Evolutionary conservation across 495 filamentous ascomycete species (phyloP).

Genomic region (Neurospora africana): DNA sequence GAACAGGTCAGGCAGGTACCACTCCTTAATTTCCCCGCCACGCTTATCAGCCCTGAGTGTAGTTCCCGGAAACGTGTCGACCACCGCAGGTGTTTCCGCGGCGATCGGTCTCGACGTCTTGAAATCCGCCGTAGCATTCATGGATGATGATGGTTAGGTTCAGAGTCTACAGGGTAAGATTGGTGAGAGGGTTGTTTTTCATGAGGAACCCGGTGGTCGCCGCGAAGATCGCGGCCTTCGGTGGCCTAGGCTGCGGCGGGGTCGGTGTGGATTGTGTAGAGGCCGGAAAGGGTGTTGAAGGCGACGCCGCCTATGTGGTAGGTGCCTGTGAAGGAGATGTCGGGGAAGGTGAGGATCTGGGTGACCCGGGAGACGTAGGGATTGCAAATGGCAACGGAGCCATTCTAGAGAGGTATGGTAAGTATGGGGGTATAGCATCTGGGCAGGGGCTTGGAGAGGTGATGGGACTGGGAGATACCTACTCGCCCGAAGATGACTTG

Average conservation of each 20-base stretch:
- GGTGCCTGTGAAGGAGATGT: constrained; percentile 16
- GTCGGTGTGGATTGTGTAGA: constrained; percentile 24
- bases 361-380: constrained; percentile 18
- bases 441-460: not conserved
- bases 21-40: no score
- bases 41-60: no score
- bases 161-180: no score
- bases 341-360: constrained; percentile 16
- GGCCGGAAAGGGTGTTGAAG: constrained; percentile 19
- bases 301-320: constrained; percentile 27
- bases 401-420: constrained; percentile 8
- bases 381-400: constrained; percentile 20
- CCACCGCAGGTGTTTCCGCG: no score
- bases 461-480: not conserved
- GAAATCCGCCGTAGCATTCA: constrained; percentile 20
- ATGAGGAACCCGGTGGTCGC: constrained; percentile 21
- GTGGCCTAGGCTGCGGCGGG: constrained; percentile 18
- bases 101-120: constrained; percentile 25
- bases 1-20: no score
- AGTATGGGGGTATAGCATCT: not conserved
- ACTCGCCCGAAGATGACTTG: constrained; percentile 19
- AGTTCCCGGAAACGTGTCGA: no score
- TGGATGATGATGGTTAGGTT: constrained; percentile 18
- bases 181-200: no score
- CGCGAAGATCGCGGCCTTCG: constrained; percentile 16